Base-by-base conservation (phyloP, 305 asterid species). In the Fraxinus latifolia region DNA sequence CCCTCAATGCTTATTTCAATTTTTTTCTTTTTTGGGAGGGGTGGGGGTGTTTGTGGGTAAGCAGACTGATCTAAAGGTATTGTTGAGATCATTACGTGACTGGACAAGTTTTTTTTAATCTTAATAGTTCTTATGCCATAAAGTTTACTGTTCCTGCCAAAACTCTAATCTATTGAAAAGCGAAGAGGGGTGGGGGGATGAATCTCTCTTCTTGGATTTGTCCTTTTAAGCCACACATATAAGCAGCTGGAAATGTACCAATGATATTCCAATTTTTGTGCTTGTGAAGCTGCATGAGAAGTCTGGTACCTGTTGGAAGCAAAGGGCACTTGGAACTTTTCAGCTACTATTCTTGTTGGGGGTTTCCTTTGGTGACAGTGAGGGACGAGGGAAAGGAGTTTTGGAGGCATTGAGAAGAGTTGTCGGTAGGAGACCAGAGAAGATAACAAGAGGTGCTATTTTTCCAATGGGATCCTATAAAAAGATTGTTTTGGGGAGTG, bases 271-370 rank as follows among this genome's bases (percentile, higher is more conserved):
- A 15, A 27, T 7, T 32, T 0, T 25, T 5, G 21, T 15, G 44
- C 74, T 25, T 44, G 36, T 67, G 39, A 27, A 42, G 70, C 36
- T 39, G 33, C 39, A 71, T 50, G 58, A n/a, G 84, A 60, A 71
- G 74, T 68, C 33, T 74, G 47, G 31, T 65, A 75, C 53, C 36
- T 60, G 7, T 78, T 60, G 77, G 87, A 37, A 72, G 76, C 72
- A 74, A 65, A 74, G 81, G 71, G 75, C 47, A 37, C 31, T 47
- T 77, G 17, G 53, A 62, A 68, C 37, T 37, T 79, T 72, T 9
- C 37, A 47, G 21, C 44, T 79, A 42, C 7, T 65, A 65, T 65
- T 65, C 34, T 65, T 65, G 73, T 65, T 65, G 83, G 74, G 75
- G 34, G 5, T 73, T 68, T 44, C 8, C 21, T 23, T 75, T 39